A percentile compares a stretch with the other conserved stretches of the same genome.
Evolutionary conservation across 768 basidiomycete genomes (phyloP).

Genomic region (Phanerodontia chrysosporium): DNA sequence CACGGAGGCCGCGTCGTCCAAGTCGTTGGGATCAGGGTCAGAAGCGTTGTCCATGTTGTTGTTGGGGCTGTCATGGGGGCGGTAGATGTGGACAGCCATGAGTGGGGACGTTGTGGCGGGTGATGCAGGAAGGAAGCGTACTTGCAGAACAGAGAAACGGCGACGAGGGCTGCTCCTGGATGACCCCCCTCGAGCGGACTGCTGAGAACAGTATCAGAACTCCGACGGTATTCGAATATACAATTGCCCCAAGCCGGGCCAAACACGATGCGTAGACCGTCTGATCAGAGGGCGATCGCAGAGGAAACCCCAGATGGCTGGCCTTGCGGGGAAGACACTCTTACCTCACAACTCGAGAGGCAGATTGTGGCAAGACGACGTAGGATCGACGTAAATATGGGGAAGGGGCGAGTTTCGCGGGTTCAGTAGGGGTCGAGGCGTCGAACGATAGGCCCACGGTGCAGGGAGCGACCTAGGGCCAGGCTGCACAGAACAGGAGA

Average conservation of each 20-base stretch:
- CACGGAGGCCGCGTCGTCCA: slow-evolving; percentile 14
- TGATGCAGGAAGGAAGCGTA: not conserved
- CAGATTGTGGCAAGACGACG: not conserved
- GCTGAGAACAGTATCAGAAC: slow-evolving; percentile 15
- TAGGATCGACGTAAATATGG: not conserved
- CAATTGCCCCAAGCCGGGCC: not conserved
- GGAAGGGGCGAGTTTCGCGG: slow-evolving; percentile 2
- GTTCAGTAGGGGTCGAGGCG: not conserved
- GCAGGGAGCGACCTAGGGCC: not conserved
- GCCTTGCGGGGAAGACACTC: not conserved
- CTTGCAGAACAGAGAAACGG: slow-evolving; percentile 5
- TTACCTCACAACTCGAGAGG: not conserved
- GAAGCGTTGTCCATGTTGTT: slow-evolving; percentile 20
- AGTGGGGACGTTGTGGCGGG: not conserved
- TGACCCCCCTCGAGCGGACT: slow-evolving; percentile 13
- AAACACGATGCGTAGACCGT: not conserved
- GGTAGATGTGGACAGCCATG: slow-evolving; percentile 7
- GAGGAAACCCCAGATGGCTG: not conserved
- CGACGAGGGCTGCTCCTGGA: slow-evolving; percentile 9
- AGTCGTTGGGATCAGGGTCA: slow-evolving; percentile 2
- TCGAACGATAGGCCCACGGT: not conserved
- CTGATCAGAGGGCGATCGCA: slow-evolving; percentile 8
- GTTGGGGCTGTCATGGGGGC: not conserved
- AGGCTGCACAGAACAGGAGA: not conserved
- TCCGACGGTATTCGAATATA: slow-evolving; percentile 12